Percentiles rank a stretch among this genome's conserved stretches.
Evolutionary conservation across 2,329 filamentous ascomycete genomes (phyloP).

Genomic region (Hawksworthiomyces lignivorus): DNA sequence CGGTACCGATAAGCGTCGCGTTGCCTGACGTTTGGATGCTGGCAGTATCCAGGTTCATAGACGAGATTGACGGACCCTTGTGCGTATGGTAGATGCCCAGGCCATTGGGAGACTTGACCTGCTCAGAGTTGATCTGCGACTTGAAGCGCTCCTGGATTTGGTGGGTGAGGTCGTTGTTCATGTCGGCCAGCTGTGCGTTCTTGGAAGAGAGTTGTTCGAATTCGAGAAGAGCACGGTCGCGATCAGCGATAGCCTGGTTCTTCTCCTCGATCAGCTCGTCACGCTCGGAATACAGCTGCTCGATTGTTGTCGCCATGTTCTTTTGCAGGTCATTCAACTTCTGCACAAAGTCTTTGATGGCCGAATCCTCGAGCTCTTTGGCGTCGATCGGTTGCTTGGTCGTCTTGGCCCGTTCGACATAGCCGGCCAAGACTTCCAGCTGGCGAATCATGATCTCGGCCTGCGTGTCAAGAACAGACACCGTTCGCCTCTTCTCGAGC

Average conservation of each 20-base stretch:
- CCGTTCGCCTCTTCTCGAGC: conserved; percentile 88
- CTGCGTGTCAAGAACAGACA: conserved; percentile 88
- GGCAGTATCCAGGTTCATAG: conserved; percentile 42
- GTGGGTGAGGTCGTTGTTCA: conserved; percentile 93
- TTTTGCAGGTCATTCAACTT: conserved; percentile 56
- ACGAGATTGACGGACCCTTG: conserved; percentile 43
- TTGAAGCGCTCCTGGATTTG: conserved; percentile 93
- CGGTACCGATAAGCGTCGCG: conserved; percentile 51
- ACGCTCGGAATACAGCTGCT: conserved; percentile 60
- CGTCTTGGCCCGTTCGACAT: conserved; percentile 79
- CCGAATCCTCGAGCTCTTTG: conserved; percentile 74
- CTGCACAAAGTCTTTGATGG: conserved; percentile 86
- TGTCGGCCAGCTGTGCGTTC: conserved; percentile 86
- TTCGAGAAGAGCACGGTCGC: conserved; percentile 88
- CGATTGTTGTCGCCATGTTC: conserved; percentile 49
- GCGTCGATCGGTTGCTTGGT: conserved; percentile 73
- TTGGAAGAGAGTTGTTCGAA: conserved; percentile 92
- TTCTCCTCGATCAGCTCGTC: conserved; percentile 82
- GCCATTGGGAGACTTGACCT: conserved; percentile 36
- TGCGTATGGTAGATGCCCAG: conserved; percentile 48
- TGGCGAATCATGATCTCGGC: conserved; percentile 93
- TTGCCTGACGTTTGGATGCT: conserved; percentile 49
- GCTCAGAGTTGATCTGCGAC: conserved; percentile 52
- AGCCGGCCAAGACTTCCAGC: conserved; percentile 80
- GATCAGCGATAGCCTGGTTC: conserved; percentile 70